A percentile compares a stretch with the other conserved stretches of the same genome.
These are phyloP conservation scores for Thalia dealbata DNA, from an alignment of 176 grass and related monocot species.

Conservation along the genomic window DNA sequence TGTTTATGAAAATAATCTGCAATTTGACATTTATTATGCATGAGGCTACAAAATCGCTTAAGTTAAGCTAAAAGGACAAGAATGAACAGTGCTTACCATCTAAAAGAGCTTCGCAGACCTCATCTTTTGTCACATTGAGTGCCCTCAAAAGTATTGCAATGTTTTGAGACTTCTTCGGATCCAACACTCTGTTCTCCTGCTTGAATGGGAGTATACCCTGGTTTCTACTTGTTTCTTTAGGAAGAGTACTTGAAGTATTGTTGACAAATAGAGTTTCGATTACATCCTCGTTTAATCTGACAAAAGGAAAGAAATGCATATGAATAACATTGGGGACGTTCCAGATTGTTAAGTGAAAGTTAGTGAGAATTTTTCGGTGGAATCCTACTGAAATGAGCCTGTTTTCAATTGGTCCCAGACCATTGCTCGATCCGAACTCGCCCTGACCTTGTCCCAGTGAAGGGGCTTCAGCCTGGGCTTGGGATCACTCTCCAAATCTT, in stretches of 20 bases:
- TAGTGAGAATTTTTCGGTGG: neutral
- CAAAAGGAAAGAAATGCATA: no score
- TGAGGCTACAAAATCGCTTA: neutral
- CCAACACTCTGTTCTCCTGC: conserved; percentile 92
- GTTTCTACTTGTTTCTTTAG: conserved; percentile 51
- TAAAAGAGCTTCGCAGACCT: conserved; percentile 75
- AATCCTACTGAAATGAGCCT: conserved; percentile 88
- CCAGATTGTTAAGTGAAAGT: conserved; percentile 3
- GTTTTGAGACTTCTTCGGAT: conserved; percentile 97
- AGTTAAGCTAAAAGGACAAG: conserved; percentile 5
- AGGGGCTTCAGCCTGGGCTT: conserved; percentile 89
- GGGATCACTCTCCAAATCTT: conserved; percentile 23
- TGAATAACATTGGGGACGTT: neutral
- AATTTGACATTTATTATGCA: neutral
- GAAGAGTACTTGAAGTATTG: conserved; percentile 35
- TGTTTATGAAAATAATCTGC: neutral
- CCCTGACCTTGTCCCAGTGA: conserved; percentile 96
- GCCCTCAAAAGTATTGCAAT: conserved; percentile 88
- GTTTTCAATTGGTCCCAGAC: conserved; percentile 97
- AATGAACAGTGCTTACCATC: conserved; percentile 57
- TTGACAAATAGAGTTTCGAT: conserved; percentile 91
- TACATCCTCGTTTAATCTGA: conserved; percentile 91
- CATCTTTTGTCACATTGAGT: conserved; percentile 77
- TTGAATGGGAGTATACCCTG: conserved; percentile 29
- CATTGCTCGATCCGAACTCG: conserved; percentile 82